Evolutionary conservation across 2,329 filamentous ascomycete genomes (phyloP), one percentile per base, ranked within the genome.

Genomic region (Claviceps cyperi): DNA sequence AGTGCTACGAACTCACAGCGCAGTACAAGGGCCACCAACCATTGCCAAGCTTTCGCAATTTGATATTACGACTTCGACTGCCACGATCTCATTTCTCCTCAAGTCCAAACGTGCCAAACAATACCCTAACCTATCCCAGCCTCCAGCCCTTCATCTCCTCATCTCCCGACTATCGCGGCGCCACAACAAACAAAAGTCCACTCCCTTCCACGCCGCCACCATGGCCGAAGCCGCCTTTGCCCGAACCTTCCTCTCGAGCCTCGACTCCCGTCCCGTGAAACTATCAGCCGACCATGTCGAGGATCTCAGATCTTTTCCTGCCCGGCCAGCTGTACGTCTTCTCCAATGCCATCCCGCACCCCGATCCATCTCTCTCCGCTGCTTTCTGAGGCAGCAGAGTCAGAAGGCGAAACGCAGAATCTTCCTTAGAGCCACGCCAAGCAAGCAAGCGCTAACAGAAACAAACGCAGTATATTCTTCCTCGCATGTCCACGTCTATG

Each of bases 271-370:
- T 47, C 84, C 89, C 7, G 67, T 81, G 59, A 94, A 90, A 72
- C 78, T 97, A 55, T 81, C 84, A n/a, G 74, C 86, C 56, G 88
- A 97, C 66, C 85, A 96, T 79, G 82, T 94, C 66, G 86, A 91
- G 67, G 87, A 96, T 62, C 81, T 87, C 47, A 82, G 81, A 59
- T 80, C 76, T 57, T 90, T 91, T 64, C 84, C 86, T 22, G 72
- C 84, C 24, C 80, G 85, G 54, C 75, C 81, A 56, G 84, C 89
- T 15, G 91, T 96, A 77, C 37, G 62, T 56, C 4, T 24, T 6
- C 40, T 4, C 9, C 9, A 11, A 32, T 32, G 3, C 28, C 28
- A 32, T 32, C 9, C 28, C 28, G 9, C 28, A 32, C 11, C 28
- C 28, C 28, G 8, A 32, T 4, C 28, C 9, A 32, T 32, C 9